These are phyloP conservation scores for Gloeopeniophorella convolvens DNA, from an alignment of 768 basidiomycete species.

Conservation along the genomic window DNA sequence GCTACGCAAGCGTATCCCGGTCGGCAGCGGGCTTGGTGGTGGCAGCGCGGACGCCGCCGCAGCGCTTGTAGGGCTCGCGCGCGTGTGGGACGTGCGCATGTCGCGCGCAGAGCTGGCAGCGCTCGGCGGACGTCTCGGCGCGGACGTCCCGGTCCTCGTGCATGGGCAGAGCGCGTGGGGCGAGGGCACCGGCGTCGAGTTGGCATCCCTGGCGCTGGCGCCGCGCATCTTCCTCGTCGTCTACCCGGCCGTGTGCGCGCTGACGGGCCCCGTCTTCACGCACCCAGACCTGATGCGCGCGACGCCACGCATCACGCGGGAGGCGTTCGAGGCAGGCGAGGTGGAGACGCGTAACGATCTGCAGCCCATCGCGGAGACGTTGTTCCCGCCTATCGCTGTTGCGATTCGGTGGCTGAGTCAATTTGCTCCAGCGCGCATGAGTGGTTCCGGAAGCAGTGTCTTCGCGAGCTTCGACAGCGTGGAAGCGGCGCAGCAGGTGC, in stretches of 20 bases:
- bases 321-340: not conserved
- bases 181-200: not conserved
- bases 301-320: not conserved
- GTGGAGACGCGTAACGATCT: conserved; percentile 1
- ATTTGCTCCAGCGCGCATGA: conserved; percentile 2
- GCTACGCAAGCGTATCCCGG: conserved; percentile 6
- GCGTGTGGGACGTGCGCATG: not conserved
- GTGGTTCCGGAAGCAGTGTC: conserved; percentile 7
- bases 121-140: not conserved
- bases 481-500: not conserved
- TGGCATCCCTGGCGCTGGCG: not conserved
- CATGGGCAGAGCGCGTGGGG: conserved; percentile 1
- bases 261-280: conserved; percentile 1
- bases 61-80: conserved; percentile 1
- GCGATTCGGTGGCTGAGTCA: not conserved
- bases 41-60: conserved; percentile 7
- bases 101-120: not conserved
- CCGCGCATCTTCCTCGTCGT: not conserved
- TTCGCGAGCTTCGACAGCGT: not conserved
- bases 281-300: not conserved
- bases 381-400: not conserved
- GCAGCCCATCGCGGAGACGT: not conserved
- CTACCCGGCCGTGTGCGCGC: not conserved
- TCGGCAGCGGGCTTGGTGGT: conserved; percentile 8
- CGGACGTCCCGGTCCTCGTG: conserved; percentile 1